A percentile compares a stretch with the other conserved stretches of the same genome.
Evolutionary conservation across 75 land plant species (phyloP).

Genomic region (Cryptomeria japonica): DNA sequence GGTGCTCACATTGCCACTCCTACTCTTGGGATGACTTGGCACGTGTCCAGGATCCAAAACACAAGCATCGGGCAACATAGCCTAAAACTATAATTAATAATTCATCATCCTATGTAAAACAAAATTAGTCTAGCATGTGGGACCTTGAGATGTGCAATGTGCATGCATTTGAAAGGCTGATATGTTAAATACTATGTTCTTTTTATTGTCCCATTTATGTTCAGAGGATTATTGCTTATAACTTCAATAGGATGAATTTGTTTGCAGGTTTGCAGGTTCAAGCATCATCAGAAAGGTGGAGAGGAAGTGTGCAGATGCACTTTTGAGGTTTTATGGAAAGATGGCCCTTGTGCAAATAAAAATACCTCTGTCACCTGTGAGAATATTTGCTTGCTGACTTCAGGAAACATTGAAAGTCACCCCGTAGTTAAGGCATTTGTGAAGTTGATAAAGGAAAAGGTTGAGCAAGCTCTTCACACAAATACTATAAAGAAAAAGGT

Average conservation of each 20-base stretch:
- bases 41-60: too few species aligned
- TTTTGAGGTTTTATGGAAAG: neutral
- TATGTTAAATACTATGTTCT: neutral
- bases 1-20: too few species aligned
- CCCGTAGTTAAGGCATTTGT: neutral
- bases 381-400: constrained; percentile 2
- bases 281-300: neutral
- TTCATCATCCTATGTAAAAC: neutral
- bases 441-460: neutral
- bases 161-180: neutral
- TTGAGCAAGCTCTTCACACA: neutral
- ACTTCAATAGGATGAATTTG: neutral
- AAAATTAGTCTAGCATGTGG: too few species aligned
- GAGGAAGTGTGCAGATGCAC: neutral
- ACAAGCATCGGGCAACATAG: too few species aligned
- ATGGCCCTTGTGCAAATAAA: neutral
- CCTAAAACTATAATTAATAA: neutral
- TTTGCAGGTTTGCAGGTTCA: neutral
- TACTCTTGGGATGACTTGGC: too few species aligned
- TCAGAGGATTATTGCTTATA: neutral
- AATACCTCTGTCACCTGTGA: neutral
- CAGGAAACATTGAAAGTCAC: constrained; percentile 6
- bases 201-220: neutral
- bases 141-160: neutral
- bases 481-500: neutral